A percentile compares a stretch with the other conserved stretches of the same genome.
Evolutionary conservation across 257 asterid species (phyloP).

Genomic region (Salvia miltiorrhiza): DNA sequence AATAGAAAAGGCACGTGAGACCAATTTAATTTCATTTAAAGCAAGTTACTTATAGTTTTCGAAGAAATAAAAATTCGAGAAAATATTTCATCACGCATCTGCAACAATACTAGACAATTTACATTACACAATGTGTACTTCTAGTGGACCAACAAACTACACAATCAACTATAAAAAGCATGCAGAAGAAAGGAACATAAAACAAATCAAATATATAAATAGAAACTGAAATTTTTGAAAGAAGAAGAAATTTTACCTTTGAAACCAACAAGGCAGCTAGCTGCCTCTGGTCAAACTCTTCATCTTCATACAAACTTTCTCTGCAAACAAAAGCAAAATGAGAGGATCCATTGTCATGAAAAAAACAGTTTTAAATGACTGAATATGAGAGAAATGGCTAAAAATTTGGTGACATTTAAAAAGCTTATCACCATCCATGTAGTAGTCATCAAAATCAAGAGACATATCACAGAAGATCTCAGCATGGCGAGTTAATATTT

Average conservation of each 20-base stretch:
- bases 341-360: neutral
- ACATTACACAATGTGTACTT: neutral
- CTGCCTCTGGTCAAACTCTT: slow-evolving; percentile 70
- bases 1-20: neutral
- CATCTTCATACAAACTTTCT: slow-evolving; percentile 74
- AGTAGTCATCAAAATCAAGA: neutral
- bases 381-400: neutral
- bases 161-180: neutral
- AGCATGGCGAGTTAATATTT: neutral
- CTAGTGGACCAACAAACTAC: neutral
- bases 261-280: slow-evolving; percentile 85
- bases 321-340: slow-evolving; percentile 31
- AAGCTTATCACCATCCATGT: neutral
- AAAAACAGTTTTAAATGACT: neutral
- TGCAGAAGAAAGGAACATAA: neutral
- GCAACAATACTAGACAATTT: neutral
- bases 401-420: neutral
- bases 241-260: slow-evolving; percentile 42
- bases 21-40: neutral
- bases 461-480: neutral
- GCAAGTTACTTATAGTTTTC: neutral
- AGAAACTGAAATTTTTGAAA: neutral
- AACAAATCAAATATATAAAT: neutral
- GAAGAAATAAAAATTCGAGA: neutral
- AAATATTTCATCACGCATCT: neutral